phyloP scores from a whole-genome alignment of 169 alveolate species.

The Cytauxzoon felis region DNA sequence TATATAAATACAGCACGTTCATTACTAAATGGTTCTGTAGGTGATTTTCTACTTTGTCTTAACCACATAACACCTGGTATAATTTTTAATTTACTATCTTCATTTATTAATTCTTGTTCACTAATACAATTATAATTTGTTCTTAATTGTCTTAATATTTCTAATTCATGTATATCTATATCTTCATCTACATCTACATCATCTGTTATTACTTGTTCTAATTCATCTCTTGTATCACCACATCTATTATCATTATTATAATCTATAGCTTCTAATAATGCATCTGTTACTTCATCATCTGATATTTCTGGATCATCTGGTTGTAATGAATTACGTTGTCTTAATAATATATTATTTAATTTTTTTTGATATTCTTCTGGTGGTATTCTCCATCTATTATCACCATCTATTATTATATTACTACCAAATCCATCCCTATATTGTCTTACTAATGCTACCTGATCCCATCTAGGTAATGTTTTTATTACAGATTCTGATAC shows the following conservation, averaged over 20 bases:
- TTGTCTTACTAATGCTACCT: conserved; percentile 83
- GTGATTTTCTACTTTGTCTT: conserved; percentile 71
- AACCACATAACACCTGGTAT: conserved; percentile 82
- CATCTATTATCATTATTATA: not conserved
- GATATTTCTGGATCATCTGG: conserved; percentile 72
- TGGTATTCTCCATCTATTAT: conserved; percentile 62
- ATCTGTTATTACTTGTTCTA: conserved; percentile 44
- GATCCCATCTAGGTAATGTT: conserved; percentile 85
- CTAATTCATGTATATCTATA: conserved; percentile 67
- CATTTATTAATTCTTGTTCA: conserved; percentile 70
- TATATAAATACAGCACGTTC: conserved; percentile 78
- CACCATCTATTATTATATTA: conserved; percentile 54
- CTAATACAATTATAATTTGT: conserved; percentile 62
- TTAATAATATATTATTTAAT: conserved; percentile 60
- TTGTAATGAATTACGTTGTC: conserved; percentile 71
- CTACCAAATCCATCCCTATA: conserved; percentile 78
- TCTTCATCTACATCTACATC: conserved; percentile 62
- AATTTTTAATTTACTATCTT: conserved; percentile 59
- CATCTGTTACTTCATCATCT: conserved; percentile 64
- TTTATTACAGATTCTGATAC: conserved; percentile 76
- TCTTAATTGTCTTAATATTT: conserved; percentile 65
- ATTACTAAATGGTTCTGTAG: conserved; percentile 70
- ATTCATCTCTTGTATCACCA: conserved; percentile 28
- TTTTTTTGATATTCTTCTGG: conserved; percentile 77
- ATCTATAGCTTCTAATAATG: conserved; percentile 20